Evolutionary conservation across 345 rosid genomes (phyloP).

Genomic region (Lumnitzera littorea): DNA sequence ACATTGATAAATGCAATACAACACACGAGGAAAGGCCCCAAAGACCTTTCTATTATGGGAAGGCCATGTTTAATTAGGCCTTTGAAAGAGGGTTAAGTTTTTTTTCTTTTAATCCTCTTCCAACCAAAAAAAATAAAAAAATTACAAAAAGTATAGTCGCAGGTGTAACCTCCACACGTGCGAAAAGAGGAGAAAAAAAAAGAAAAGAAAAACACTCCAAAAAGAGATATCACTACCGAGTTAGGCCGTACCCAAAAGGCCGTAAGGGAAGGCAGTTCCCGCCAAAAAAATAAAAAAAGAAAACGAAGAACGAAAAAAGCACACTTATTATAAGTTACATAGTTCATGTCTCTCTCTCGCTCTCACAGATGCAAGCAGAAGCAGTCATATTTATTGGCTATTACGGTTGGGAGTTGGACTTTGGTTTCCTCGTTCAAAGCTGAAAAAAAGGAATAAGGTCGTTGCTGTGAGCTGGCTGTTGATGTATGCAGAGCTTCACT

Average conservation of each 20-base stretch:
- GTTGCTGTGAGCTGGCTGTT: background rate
- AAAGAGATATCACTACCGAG: slow-evolving; percentile 9
- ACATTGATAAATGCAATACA: slow-evolving; percentile 28
- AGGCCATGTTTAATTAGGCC: slow-evolving; percentile 23
- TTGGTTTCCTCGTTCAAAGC: too few species aligned
- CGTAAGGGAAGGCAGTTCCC: slow-evolving; percentile 27
- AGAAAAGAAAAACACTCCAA: slow-evolving; percentile 9
- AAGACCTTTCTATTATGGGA: slow-evolving; percentile 30
- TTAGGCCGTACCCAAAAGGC: slow-evolving; percentile 20
- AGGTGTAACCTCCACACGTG: slow-evolving; percentile 19
- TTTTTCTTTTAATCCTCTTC: slow-evolving; percentile 9
- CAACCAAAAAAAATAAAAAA: slow-evolving; percentile 2
- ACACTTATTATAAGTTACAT: slow-evolving; percentile 6
- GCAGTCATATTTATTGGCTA: background rate
- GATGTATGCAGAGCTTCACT: slow-evolving; percentile 3
- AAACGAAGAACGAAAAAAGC: slow-evolving; percentile 11
- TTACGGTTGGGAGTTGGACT: too few species aligned
- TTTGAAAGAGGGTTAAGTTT: slow-evolving; percentile 10
- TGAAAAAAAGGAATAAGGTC: too few species aligned
- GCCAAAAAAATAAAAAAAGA: slow-evolving; percentile 26
- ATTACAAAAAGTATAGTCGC: slow-evolving; percentile 9
- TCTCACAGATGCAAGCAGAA: background rate
- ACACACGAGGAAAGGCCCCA: slow-evolving; percentile 42
- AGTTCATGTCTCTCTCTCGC: background rate
- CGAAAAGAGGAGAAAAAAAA: background rate